Base-by-base conservation (phyloP, 805 yeast species). In the Myxozyma geophila region DNA sequence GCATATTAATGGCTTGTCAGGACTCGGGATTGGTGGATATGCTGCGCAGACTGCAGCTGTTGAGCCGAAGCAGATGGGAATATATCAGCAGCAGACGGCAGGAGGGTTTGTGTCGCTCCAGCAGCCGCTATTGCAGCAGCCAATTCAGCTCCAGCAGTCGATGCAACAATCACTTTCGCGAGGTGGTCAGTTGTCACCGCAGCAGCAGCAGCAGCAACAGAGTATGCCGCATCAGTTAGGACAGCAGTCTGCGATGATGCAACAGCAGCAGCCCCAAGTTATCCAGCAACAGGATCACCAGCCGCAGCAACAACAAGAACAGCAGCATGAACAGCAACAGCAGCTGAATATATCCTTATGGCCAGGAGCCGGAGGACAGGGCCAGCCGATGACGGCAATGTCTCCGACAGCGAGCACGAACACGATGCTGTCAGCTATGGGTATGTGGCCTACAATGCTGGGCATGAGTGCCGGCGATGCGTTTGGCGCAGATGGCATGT, bases 371-470 rank as follows among this genome's bases (percentile, higher is more conserved):
- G 8, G 51, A 39, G 13, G 33, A 5, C 46, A 8, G 9, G n/a
- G 15, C 46, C 3, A 10, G 44, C 44, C 43, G 13, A 17, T 37
- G 41, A 7, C 46, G 46, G 13, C 28, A 46, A 44, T 53, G 53
- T 50, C 53, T 40, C 41, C 46, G 23, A 49, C 19, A 37, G 23
- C 57, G 19, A 48, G 36, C 40, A 17, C 48, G 12, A 36, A 28
- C 35, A 21, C 60, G 7, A 43, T 44, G 47, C 33, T 48, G 35
- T 47, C 59, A 5, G 50, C 51, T 7, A 46, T 48, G 46, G 59
- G 49, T 7, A 39, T 58, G 54, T 58, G 65, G 62, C 65, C 61
- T 13, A 28, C 28, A 28, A 52, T 60, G 49, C 52, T 58, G 37
- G 62, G 56, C n/a, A 40, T 17, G 15, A 49, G 41, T n/a, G 37